Base-by-base conservation (phyloP, 2,329 filamentous ascomycete genomes). In the Pleomassaria siparia region DNA sequence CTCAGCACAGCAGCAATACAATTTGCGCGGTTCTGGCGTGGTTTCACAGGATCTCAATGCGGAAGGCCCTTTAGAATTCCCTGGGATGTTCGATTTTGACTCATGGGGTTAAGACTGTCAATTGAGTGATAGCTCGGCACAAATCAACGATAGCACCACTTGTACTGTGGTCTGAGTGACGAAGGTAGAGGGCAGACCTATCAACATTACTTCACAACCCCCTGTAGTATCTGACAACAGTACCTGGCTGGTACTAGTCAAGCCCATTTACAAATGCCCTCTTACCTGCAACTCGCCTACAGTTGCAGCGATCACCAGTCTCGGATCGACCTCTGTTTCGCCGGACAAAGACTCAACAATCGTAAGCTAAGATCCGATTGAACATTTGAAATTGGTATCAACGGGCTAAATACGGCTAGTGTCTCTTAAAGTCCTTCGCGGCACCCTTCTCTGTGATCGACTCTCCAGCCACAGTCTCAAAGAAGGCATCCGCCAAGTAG, bases 401-500 rank as follows among this genome's bases (percentile, higher is more conserved):
- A n/a, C n/a, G n/a, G n/a, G n/a, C n/a, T 15, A 33, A 33, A 6
- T 10, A 18, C 16, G 21, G 5, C 36, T 32, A 51, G 41, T 49
- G 49, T 33, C 44, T 44, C 28, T 46, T 15, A 22, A 46, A 54
- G 24, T 51, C 44, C 7, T 5, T 20, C 4, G 47, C 36, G 16
- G 47, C 39, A 8, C 49, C 49, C 24, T 46, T 52, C 16, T 56
- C 54, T 24, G 46, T 46, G 20, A 58, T 58, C 3, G 37, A 15
- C 36, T 69, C 57, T 1, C 66, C 67, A 6, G 66, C 67, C 10
- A 63, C 56, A 2, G 64, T 62, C 44, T 68, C 66, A 29, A 72
- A 72, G 44, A 70, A 70, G 0, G 70, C 69, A 54, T 73, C 70
- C 1, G 65, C 67, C 25, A 71, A 53, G 46, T 72, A 71, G 2